phyloP scores from a whole-genome alignment of 1,139 yeast species.

The Yamadazyma conglobata region DNA sequence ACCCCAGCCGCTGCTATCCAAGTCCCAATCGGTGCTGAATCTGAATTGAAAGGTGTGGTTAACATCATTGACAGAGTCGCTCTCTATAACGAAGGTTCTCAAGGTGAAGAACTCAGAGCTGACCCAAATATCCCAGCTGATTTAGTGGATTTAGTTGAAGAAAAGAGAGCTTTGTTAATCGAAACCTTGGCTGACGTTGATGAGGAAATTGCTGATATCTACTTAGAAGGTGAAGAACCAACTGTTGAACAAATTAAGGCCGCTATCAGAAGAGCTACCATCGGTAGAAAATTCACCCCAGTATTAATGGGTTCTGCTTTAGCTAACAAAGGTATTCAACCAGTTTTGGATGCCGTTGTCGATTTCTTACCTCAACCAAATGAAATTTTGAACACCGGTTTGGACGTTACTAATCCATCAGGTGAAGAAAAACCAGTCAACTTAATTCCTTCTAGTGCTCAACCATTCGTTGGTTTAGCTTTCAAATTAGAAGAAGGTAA shows the following conservation, averaged over 20 bases:
- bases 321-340: conserved; percentile 93
- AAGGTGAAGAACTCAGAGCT: conserved; percentile 71
- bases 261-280: conserved; percentile 95
- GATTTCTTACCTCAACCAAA: conserved; percentile 95
- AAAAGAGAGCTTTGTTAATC: conserved; percentile 76
- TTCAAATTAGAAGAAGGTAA: conserved; percentile 98
- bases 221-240: conserved; percentile 87
- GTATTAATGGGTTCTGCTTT: conserved; percentile 98
- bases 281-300: conserved; percentile 95
- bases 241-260: conserved; percentile 73
- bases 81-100: conserved; percentile 84
- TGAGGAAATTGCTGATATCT: conserved; percentile 93
- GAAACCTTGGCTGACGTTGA: conserved; percentile 97
- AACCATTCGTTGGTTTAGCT: conserved; percentile 93
- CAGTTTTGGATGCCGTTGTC: conserved; percentile 92
- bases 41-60: conserved; percentile 79
- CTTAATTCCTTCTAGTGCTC: conserved; percentile 66
- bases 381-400: conserved; percentile 85
- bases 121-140: conserved; percentile 71
- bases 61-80: conserved; percentile 87
- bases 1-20: conserved; percentile 97
- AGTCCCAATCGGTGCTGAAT: conserved; percentile 95
- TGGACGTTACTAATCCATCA: conserved; percentile 63
- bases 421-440: conserved; percentile 60
- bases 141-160: conserved; percentile 70